phyloP scores from a whole-genome alignment of 164 flowering plant species.

The Umbilicus rupestris region DNA sequence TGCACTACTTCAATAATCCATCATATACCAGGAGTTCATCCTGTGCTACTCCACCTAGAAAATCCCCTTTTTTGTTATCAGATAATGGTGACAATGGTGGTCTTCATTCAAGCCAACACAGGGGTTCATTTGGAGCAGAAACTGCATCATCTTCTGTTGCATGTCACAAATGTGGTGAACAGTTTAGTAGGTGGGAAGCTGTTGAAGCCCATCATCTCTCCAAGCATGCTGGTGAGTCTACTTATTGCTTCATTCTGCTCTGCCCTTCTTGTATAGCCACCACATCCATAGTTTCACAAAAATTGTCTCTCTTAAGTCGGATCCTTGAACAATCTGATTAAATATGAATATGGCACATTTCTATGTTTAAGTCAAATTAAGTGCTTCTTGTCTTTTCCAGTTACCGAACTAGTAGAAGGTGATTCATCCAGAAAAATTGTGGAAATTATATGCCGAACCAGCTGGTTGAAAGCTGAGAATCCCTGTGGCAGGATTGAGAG shows the following conservation, averaged over 20 bases:
- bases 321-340: background rate
- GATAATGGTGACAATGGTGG: constrained; percentile 37
- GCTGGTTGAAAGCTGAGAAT: constrained; percentile 14
- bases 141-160: constrained; percentile 29
- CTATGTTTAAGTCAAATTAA: background rate
- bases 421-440: constrained; percentile 14
- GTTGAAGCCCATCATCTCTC: constrained; percentile 88
- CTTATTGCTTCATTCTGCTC: background rate
- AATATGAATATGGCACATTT: background rate
- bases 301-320: background rate
- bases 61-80: constrained; percentile 24
- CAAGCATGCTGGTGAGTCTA: constrained; percentile 76
- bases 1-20: constrained; percentile 50
- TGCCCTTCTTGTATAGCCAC: too few relatives aligned
- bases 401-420: constrained; percentile 16
- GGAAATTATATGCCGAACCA: constrained; percentile 13
- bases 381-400: constrained; percentile 10
- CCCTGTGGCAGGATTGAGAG: constrained; percentile 14
- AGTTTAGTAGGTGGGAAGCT: constrained; percentile 78
- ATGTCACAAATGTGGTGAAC: constrained; percentile 87
- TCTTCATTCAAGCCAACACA: constrained; percentile 19
- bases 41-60: constrained; percentile 31
- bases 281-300: too few relatives aligned
- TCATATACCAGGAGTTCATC: constrained; percentile 29
- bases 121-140: constrained; percentile 32